These are phyloP conservation scores for Coemansia interrupta DNA, from an alignment of 192 early-diverging fungal species.

Conservation along the genomic window DNA sequence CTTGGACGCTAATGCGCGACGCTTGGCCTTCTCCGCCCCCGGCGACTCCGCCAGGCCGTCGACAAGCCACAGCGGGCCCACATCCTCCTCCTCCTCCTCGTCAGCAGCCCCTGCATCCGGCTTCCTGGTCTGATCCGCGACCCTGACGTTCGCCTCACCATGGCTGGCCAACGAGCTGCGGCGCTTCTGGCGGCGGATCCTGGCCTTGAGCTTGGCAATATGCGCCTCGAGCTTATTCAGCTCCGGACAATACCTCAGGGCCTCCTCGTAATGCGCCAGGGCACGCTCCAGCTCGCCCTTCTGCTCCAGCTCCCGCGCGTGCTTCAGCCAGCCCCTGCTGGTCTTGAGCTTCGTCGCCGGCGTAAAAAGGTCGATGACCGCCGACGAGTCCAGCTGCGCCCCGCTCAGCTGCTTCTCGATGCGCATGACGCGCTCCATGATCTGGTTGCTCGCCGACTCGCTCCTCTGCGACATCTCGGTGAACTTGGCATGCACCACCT, in stretches of 20 bases:
- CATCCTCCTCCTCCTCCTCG: conserved; percentile 23
- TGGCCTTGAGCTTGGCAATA: conserved; percentile 39
- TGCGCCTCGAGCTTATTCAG: conserved; percentile 47
- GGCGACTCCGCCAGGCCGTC: conserved; percentile 48
- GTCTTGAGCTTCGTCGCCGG: conserved; percentile 59
- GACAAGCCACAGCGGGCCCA: conserved; percentile 34
- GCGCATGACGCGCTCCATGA: conserved; percentile 47
- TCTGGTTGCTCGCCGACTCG: conserved; percentile 33
- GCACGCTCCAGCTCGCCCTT: conserved; percentile 48
- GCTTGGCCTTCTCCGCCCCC: conserved; percentile 45
- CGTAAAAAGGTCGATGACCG: conserved; percentile 51
- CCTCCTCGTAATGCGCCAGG: conserved; percentile 52
- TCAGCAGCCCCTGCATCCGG: not conserved
- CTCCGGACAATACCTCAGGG: conserved; percentile 47
- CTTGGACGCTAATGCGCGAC: conserved; percentile 7
- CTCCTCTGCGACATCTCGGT: conserved; percentile 18
- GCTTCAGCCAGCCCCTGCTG: conserved; percentile 52
- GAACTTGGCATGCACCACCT: conserved; percentile 19
- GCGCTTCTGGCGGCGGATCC: conserved; percentile 28
- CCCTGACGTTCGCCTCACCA: conserved; percentile 22
- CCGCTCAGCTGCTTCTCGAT: conserved; percentile 44
- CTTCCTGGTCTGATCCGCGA: conserved; percentile 6
- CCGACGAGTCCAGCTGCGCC: conserved; percentile 26
- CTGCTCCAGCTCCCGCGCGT: conserved; percentile 53
- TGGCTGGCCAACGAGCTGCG: conserved; percentile 38